A percentile compares a stretch with the other conserved stretches of the same genome.
These are phyloP conservation scores for Panaeolus cyanescens DNA, from an alignment of 768 basidiomycete genomes.

Conservation along the genomic window DNA sequence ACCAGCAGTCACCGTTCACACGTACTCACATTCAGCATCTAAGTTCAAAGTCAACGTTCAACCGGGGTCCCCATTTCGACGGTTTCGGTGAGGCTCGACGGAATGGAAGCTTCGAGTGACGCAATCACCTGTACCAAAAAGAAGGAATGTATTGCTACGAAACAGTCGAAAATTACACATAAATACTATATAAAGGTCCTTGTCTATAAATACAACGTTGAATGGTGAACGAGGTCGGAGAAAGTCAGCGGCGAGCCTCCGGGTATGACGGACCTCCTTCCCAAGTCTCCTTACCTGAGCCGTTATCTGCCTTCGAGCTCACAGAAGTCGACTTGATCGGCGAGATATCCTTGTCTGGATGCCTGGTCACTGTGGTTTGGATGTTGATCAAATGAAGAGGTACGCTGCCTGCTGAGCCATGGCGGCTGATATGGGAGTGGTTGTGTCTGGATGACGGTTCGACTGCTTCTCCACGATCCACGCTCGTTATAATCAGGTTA, in stretches of 20 bases:
- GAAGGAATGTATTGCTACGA: no score
- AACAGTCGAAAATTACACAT: no score
- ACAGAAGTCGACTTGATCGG: neutral
- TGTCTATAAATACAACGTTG: no score
- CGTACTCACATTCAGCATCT: no score
- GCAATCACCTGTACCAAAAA: no score
- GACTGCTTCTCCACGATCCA: constrained; percentile 25
- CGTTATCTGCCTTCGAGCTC: neutral
- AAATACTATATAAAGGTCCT: no score
- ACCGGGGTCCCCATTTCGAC: no score
- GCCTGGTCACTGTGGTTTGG: constrained; percentile 29
- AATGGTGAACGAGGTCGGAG: neutral
- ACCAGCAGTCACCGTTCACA: no score
- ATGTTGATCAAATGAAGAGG: constrained; percentile 33
- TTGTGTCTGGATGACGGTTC: neutral
- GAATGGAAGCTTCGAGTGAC: no score
- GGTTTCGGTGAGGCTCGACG: no score
- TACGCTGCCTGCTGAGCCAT: constrained; percentile 11
- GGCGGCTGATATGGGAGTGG: constrained; percentile 8
- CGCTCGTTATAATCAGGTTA: constrained; percentile 25
- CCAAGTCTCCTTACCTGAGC: neutral
- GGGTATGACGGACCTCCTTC: neutral
- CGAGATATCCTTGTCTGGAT: constrained; percentile 15
- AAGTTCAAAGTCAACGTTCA: no score
- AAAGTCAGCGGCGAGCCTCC: neutral